Evolutionary conservation across 768 basidiomycete species (phyloP), one percentile per base, ranked within the genome.

Genomic region (Paxillus ammoniavirescens): DNA sequence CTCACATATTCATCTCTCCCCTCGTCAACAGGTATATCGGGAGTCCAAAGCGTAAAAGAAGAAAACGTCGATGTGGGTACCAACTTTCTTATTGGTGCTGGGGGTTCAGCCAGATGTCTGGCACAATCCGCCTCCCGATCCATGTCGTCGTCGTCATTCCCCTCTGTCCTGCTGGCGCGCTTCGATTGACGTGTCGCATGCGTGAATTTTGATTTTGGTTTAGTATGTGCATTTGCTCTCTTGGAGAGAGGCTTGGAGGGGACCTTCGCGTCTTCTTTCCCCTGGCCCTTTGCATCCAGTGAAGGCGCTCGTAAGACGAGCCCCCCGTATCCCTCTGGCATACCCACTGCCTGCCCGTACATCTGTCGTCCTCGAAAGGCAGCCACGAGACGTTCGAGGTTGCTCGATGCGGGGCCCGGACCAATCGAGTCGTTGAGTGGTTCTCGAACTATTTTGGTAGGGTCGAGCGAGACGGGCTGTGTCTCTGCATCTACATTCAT

Each of bases 311-410:
- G 73, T 6, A 93, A 68, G 2, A 92, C 76, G 10, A 91, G 59
- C 6, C 91, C 91, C 0, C 72, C 61, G 62, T 89, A 93, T 0
- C 89, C 89, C 6, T 69, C 61, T 2, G 90, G 91, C 0, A 92
- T 58, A 17, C 73, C 69, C 2, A 90, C 74, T 14, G 75, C 73
- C 17, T 86, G 68, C 1, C 91, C 89, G 42, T 88, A 86, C 38
- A 93, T 75, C 12, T 74, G 76, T n/a, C 91, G 74, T 10, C 91
- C 91, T 3, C 91, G 77, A 69, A 93, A 93, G 0, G 87, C 72
- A 10, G 91, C 84, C 0, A 79, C 63, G 42, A 82, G 42, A 78
- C 61, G 57, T 33, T 41, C 30, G 12, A 14, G 23, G 15, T 42
- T 40, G 42, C 54, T 43, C 13, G 54, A 21, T 26, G 47, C 30